These are phyloP conservation scores for Coelastrella sp. DNA, from an alignment of 139 green algal genomes.

Conservation along the genomic window DNA sequence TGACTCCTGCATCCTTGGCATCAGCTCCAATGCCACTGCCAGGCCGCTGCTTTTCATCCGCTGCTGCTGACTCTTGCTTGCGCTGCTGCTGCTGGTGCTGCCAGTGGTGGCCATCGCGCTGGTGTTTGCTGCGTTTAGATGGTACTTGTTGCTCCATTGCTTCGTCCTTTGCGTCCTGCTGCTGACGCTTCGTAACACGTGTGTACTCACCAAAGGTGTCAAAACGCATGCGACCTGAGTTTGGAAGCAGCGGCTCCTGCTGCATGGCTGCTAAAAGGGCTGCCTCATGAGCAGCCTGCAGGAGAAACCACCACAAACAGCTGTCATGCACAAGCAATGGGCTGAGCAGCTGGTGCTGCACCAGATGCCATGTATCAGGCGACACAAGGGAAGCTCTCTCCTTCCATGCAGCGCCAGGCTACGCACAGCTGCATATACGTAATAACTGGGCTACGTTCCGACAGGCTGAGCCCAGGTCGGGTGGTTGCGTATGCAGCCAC, in stretches of 20 bases:
- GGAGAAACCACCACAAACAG: background rate
- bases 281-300: slow-evolving; percentile 34
- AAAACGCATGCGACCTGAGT: background rate
- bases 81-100: background rate
- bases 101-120: background rate
- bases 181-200: background rate
- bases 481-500: no score
- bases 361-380: no score
- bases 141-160: background rate
- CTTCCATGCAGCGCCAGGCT: no score
- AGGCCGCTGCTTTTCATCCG: background rate
- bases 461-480: no score
- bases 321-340: no score
- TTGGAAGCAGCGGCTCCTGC: slow-evolving; percentile 2
- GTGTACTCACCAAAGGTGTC: slow-evolving; percentile 32
- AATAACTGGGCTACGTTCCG: no score
- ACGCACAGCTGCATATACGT: no score
- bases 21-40: background rate
- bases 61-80: background rate
- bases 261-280: slow-evolving; percentile 22
- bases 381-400: no score
- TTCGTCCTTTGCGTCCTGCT: slow-evolving; percentile 6
- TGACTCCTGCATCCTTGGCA: slow-evolving; percentile 24
- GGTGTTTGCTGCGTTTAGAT: background rate
- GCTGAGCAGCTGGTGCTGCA: no score